These are phyloP conservation scores for Myrica gale DNA, from an alignment of 306 rosid species.

Conservation along the genomic window DNA sequence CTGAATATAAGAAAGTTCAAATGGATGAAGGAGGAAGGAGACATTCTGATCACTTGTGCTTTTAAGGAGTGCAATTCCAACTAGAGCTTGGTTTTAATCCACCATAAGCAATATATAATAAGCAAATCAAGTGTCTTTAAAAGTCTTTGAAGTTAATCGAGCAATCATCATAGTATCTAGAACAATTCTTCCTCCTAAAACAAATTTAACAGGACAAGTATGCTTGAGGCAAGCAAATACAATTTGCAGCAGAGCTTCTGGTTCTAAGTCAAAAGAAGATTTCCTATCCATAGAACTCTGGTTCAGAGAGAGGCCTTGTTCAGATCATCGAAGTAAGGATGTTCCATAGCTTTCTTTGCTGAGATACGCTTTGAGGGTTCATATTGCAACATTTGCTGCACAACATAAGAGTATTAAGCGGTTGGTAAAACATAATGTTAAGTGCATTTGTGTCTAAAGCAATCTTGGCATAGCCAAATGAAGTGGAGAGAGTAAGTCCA, in stretches of 20 bases:
- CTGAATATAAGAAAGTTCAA: too few relatives aligned
- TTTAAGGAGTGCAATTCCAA: too few relatives aligned
- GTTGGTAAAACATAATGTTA: neutral
- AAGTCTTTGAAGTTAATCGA: too few relatives aligned
- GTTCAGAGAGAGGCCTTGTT: conserved; percentile 48
- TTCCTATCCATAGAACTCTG: neutral
- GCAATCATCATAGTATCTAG: neutral
- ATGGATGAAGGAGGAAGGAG: too few relatives aligned
- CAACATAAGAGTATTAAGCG: neutral
- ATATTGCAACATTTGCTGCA: conserved; percentile 82
- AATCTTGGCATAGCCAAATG: neutral
- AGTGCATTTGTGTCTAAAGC: neutral
- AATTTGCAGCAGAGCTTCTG: conserved; percentile 1
- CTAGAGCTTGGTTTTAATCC: too few relatives aligned
- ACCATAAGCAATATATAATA: too few relatives aligned
- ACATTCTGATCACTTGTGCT: too few relatives aligned
- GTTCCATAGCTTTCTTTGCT: conserved; percentile 95
- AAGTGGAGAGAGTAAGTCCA: neutral
- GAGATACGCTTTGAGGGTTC: conserved; percentile 74
- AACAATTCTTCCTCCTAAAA: neutral
- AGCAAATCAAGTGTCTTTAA: too few relatives aligned
- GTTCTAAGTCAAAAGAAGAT: neutral
- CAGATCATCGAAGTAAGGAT: conserved; percentile 67
- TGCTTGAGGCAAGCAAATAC: neutral
- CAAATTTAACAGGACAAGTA: neutral